Evolutionary conservation across 768 basidiomycete species (phyloP).

Genomic region (Collybia sp.): DNA sequence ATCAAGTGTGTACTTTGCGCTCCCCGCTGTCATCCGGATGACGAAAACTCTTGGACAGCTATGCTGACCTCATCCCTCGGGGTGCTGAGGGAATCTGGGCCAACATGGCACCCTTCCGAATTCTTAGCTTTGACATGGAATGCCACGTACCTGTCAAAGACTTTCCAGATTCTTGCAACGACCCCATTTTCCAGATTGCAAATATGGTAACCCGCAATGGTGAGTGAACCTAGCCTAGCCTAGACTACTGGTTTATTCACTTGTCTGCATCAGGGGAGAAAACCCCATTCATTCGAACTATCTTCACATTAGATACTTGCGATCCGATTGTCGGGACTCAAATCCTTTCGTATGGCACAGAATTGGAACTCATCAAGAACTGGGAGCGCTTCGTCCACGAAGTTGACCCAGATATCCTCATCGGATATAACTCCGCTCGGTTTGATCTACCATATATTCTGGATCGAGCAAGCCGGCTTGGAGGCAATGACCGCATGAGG

Average conservation of each 20-base stretch:
- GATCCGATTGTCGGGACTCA: conserved; percentile 6
- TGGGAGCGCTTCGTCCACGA: conserved; percentile 10
- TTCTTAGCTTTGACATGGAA: conserved; percentile 14
- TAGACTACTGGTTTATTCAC: neutral
- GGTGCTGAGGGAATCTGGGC: neutral
- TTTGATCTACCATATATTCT: conserved; percentile 14
- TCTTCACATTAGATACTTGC: conserved; percentile 11
- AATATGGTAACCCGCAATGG: conserved; percentile 11
- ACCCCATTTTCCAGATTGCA: conserved; percentile 13
- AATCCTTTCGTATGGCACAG: conserved; percentile 3
- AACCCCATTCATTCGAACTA: conserved; percentile 7
- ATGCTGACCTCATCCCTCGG: conserved; percentile 6
- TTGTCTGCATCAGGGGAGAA: neutral
- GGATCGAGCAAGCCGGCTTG: conserved; percentile 6
- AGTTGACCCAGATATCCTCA: conserved; percentile 13
- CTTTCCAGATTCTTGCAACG: conserved; percentile 3
- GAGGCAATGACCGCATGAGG: neutral
- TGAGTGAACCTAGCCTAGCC: neutral
- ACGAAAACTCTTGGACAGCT: neutral
- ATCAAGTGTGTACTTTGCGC: conserved; percentile 3
- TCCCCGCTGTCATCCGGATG: neutral
- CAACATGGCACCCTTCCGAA: conserved; percentile 3
- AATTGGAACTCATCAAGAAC: conserved; percentile 4
- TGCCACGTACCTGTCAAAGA: neutral
- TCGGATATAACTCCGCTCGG: conserved; percentile 10